Evolutionary conservation across 192 early-diverging fungal genomes (phyloP).

Genomic region (Coemansia sp.): DNA sequence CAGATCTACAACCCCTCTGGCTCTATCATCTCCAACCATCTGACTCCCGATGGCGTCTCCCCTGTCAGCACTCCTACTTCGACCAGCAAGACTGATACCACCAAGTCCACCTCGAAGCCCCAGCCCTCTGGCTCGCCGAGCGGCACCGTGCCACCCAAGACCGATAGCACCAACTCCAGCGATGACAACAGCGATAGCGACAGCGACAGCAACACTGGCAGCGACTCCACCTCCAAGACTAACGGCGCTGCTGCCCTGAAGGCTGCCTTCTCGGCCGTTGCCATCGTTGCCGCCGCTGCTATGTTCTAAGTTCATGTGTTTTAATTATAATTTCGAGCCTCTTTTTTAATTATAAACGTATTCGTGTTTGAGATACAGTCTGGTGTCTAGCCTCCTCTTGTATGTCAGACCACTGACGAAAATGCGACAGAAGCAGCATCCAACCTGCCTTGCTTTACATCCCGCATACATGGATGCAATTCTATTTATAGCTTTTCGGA

Average conservation of each 20-base stretch:
- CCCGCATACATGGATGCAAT: background rate
- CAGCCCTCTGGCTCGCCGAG: background rate
- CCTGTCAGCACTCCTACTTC: slow-evolving; percentile 10
- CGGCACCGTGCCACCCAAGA: background rate
- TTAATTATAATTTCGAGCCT: background rate
- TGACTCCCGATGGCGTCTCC: slow-evolving; percentile 25
- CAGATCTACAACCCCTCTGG: slow-evolving; percentile 47
- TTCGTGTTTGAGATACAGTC: no score
- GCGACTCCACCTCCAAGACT: slow-evolving; percentile 8
- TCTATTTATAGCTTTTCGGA: background rate
- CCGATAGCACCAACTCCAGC: background rate
- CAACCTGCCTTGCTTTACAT: background rate
- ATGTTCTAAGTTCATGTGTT: slow-evolving; percentile 32
- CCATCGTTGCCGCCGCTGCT: slow-evolving; percentile 41
- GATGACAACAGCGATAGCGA: background rate
- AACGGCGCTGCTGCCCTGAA: slow-evolving; percentile 33
- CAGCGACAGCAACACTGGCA: background rate
- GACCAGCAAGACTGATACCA: background rate
- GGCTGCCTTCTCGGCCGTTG: slow-evolving; percentile 37
- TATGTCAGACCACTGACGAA: background rate
- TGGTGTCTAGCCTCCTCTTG: background rate
- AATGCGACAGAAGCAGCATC: background rate
- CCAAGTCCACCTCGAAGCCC: background rate
- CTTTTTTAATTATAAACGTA: background rate
- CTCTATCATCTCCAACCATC: slow-evolving; percentile 38